Evolutionary conservation across 2,329 filamentous ascomycete species (phyloP).

Genomic region (Claviceps capensis): DNA sequence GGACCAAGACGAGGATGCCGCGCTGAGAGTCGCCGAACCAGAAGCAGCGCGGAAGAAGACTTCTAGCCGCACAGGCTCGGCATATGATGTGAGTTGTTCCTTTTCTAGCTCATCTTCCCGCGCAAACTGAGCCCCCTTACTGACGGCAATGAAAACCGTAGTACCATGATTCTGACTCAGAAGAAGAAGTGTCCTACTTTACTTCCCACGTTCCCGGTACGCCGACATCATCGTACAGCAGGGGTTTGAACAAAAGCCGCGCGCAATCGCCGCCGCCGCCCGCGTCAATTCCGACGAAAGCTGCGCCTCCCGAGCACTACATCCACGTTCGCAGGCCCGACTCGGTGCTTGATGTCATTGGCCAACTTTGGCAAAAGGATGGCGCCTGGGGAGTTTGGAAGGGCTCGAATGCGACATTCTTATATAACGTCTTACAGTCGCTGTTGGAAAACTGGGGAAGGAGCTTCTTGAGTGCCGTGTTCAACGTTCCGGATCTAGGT

Average conservation of each 20-base stretch:
- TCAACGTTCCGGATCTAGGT: slow-evolving; percentile 78
- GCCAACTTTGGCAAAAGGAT: slow-evolving; percentile 79
- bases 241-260: slow-evolving; percentile 19
- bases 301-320: slow-evolving; percentile 35
- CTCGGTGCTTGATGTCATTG: slow-evolving; percentile 74
- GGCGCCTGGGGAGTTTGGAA: slow-evolving; percentile 92
- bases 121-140: background rate
- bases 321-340: slow-evolving; percentile 61
- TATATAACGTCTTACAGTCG: slow-evolving; percentile 76
- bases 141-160: background rate
- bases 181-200: slow-evolving; percentile 79
- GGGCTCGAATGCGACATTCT: slow-evolving; percentile 78
- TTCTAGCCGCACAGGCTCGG: slow-evolving; percentile 20
- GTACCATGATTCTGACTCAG: slow-evolving; percentile 48
- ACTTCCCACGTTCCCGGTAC: slow-evolving; percentile 48
- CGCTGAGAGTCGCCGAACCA: slow-evolving; percentile 11
- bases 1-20: slow-evolving; percentile 36
- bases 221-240: slow-evolving; percentile 30
- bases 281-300: slow-evolving; percentile 13
- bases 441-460: slow-evolving; percentile 86
- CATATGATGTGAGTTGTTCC: slow-evolving; percentile 19
- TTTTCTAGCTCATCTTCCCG: background rate
- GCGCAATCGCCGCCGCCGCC: slow-evolving; percentile 16
- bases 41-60: slow-evolving; percentile 16
- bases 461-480: slow-evolving; percentile 75